Base-by-base conservation (phyloP, 352 stramenopile species). In the Phytophthora megakarya region DNA sequence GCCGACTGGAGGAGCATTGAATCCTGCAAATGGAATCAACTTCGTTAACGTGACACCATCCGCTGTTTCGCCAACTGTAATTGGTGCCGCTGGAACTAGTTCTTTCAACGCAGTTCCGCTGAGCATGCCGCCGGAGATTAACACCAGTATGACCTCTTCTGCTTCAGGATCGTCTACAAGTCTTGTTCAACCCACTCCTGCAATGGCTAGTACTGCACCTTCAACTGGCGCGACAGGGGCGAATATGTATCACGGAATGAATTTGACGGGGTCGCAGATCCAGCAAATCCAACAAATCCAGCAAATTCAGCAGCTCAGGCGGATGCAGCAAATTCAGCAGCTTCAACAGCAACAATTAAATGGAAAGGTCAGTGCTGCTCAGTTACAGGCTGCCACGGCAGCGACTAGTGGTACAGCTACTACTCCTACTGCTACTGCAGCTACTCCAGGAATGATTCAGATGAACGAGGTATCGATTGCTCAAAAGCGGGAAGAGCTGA, bases 201-300 rank as follows among this genome's bases (percentile, higher is more conserved):
- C 73, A 11, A 76, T 78, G 26, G 73, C 84, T 55, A 81, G 73
- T 26, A 56, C 67, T 21, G 66, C 75, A 19, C 55, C 65, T 28
- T 49, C 80, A 12, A 61, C 77, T 15, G 48, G 64, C 8, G 50
- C 69, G 5, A 53, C 73, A n/a, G 72, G 52, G 1, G 50, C 78
- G 5, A 81, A 82, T 23, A 70, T 90, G 66, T 93, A 93, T 33
- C 77, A 89, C 21, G 81, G 80, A 28, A 93, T 93, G 82, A 92
- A 89, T 58, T 26, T 93, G 42, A 91, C 82, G 6, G 76, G 71
- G 6, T 69, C 85, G 13, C 87, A 95, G 55, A 66, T 95, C 18
- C 87, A 93, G 44, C 86, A 95, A 53, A 87, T 95, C 18, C 86
- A 95, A 56, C 86, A 93, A 46, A 78, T 95, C 3, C 87, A 95